Base-by-base conservation (phyloP, 2,329 filamentous ascomycete genomes). In the Verticillium dahliae region DNA sequence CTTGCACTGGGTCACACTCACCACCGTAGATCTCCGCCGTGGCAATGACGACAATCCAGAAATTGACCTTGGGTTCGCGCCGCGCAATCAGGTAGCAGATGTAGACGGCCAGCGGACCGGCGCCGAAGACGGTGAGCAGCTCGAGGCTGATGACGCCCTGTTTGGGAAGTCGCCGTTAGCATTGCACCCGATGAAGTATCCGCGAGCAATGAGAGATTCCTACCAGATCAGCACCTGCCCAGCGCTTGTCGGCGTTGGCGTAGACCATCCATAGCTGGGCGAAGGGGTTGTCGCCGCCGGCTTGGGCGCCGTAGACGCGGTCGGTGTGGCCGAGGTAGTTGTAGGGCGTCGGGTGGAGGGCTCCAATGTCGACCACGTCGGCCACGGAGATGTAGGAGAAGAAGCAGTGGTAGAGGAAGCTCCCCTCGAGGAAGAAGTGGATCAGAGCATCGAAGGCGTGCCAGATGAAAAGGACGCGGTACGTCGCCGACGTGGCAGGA, bases 371-470 rank as follows among this genome's bases (percentile, higher is more conserved):
- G 34, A 72, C 70, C 35, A 78, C 66, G 57, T 69, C 63, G 27
- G 71, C 69, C 14, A 75, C 63, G 4, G 76, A 73, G 7, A 80
- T 69, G 71, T 75, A 81, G 10, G 78, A 80, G 82, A 92, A 94
- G 83, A 98, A 96, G 80, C 91, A 96, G 78, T 96, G 91, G 81
- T 92, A 97, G 31, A 97, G 86, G 76, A 92, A 98, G 70, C 87
- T 89, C 60, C 92, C 93, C 78, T 98, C 94, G 73, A 98, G 90
- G 73, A 92, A 81, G 75, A 96, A 86, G 79, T 99, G 95, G 70
- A 93, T 94, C 54, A 97, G 83, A 37, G 91, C 91, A 74, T 97
- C 93, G 77, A 96, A 96, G 41, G 91, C 84, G 78, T 97, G 93
- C 94, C 94, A 97, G 76, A 96, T 85, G 82, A 97, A 97, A 66